phyloP scores from a whole-genome alignment of 1,284 basidiomycete species.

The Ceratobasidium sp. region DNA sequence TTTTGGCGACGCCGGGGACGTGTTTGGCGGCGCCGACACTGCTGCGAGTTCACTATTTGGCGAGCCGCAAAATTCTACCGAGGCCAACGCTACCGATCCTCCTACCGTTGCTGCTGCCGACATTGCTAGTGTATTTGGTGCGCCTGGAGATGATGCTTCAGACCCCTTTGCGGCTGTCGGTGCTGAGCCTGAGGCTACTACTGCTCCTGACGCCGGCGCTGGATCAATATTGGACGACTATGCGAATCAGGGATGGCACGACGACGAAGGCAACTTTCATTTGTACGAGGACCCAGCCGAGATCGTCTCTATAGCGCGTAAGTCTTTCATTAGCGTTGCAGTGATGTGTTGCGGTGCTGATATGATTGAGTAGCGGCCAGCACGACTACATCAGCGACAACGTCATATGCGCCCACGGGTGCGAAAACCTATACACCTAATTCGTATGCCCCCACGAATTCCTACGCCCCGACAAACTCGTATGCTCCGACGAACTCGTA shows the following conservation, averaged over 20 bases:
- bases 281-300: slow-evolving; percentile 48
- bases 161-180: slow-evolving; percentile 42
- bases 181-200: slow-evolving; percentile 5
- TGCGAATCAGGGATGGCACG: slow-evolving; percentile 51
- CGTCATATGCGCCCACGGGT: not conserved
- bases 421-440: slow-evolving; percentile 35
- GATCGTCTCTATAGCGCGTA: slow-evolving; percentile 16
- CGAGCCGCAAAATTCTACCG: slow-evolving; percentile 2
- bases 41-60: slow-evolving; percentile 27
- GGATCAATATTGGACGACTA: slow-evolving; percentile 44
- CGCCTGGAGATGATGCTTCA: slow-evolving; percentile 20
- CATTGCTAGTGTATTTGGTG: slow-evolving; percentile 38
- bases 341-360: not conserved
- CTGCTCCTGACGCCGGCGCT: slow-evolving; percentile 8
- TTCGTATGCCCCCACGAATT: slow-evolving; percentile 36
- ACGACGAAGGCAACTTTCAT: slow-evolving; percentile 50
- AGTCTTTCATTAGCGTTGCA: slow-evolving; percentile 12
- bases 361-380: not conserved
- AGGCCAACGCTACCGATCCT: slow-evolving; percentile 7
- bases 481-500: slow-evolving; percentile 50
- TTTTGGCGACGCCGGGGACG: slow-evolving; percentile 38
- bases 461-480: slow-evolving; percentile 36
- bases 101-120: slow-evolving; percentile 14
- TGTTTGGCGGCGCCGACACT: slow-evolving; percentile 2
- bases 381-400: not conserved